Evolutionary conservation across 257 asterid species (phyloP), one percentile per base, ranked within the genome.

Genomic region (Buddleja alternifolia): DNA sequence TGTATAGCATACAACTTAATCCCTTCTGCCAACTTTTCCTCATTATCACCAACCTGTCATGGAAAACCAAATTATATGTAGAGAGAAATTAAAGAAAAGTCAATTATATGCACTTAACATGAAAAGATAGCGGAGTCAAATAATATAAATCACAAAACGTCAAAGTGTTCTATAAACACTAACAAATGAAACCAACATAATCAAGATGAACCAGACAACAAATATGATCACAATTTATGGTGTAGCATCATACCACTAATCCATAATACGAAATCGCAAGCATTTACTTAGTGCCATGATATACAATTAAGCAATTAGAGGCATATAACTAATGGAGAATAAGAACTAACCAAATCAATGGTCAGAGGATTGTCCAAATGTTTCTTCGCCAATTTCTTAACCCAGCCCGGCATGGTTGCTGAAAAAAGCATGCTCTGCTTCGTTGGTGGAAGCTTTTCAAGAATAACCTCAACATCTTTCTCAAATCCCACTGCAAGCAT

Each of bases 401-500:
- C 93, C 97, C 97, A 94, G 47, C 88, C 78, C 60, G 99, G 99
- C 99, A 93, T 93, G 72, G 99, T 93, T 50, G 99, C 99, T 8
- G 99, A 94, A 64, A 94, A 94, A 74, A 94, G 99, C 99, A 94
- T 94, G 86, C 88, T 91, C 87, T 94, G 97, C 83, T 97, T 80
- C 84, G 83, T 19, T 42, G 86, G 47, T 47, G 97, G 97, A 74
- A 91, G 90, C 71, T 73, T 85, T 73, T 82, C 81, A 67, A 94
- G 70, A 75, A 94, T 94, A 50, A 65, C 55, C 73, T 94, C 99
- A 15, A 94, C 99, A 34, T 84, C 99, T 79, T 94, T 95, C 80
- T 94, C 99, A 81, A 94, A 94, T 60, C 99, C 99, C 77, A 94
- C 99, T 15, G 99, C 99, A 74, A 94, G 99, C 99, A 94, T 94